Conservation (phyloP, 257 asterid genomes). For the Scutellaria baicalensis region DNA sequence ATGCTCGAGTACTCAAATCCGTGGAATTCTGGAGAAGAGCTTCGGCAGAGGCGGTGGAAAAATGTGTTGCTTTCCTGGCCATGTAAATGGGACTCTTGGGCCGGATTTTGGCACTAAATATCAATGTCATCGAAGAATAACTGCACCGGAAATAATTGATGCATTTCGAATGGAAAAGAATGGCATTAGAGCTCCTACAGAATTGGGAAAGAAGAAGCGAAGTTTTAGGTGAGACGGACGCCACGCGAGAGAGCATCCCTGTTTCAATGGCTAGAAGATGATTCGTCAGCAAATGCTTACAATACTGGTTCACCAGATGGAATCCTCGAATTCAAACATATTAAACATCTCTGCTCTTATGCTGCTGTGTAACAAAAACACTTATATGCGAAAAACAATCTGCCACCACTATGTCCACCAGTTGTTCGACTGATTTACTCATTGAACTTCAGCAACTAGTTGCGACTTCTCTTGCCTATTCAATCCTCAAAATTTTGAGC, state of each 20-base stretch:
- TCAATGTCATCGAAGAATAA: neutral
- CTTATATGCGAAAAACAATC: neutral
- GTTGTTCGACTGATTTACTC: constrained; percentile 11
- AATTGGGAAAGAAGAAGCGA: constrained; percentile 29
- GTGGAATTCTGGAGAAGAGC: constrained; percentile 26
- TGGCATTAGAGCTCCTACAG: constrained; percentile 19
- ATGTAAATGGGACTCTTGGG: constrained; percentile 18
- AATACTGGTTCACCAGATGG: constrained; percentile 5
- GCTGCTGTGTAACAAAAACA: neutral
- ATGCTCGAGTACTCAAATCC: constrained; percentile 13
- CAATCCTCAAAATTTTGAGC: neutral
- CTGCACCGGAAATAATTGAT: constrained; percentile 4
- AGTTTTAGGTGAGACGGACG: constrained; percentile 29
- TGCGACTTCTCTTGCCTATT: neutral
- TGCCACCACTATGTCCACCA: constrained; percentile 5
- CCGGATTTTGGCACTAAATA: constrained; percentile 12
- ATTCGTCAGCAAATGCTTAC: neutral
- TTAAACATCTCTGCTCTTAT: neutral
- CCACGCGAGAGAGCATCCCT: constrained; percentile 30
- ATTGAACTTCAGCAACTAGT: neutral
- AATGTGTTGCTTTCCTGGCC: constrained; percentile 24
- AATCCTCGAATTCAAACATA: neutral
- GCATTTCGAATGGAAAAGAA: constrained; percentile 19
- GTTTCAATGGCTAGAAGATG: neutral
- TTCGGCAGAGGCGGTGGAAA: constrained; percentile 39